A percentile compares a stretch with the other conserved stretches of the same genome.
phyloP scores from a whole-genome alignment of 306 rosid genomes.

The Cucurbita pepo region DNA sequence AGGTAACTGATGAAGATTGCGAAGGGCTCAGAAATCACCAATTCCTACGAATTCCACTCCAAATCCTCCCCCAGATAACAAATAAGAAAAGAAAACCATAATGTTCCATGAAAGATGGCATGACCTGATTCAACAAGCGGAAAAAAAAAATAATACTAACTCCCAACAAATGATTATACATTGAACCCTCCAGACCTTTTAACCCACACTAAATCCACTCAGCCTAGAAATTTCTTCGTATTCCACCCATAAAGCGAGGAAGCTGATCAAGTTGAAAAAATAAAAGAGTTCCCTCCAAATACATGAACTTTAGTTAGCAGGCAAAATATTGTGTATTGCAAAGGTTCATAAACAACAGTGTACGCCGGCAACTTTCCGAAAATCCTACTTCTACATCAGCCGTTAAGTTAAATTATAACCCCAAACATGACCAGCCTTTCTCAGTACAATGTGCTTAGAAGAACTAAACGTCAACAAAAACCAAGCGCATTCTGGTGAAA shows the following conservation, averaged over 20 bases:
- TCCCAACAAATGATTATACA: neutral
- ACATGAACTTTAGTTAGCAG: neutral
- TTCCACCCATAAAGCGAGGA: neutral
- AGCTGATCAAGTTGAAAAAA: neutral
- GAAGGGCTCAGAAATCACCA: neutral
- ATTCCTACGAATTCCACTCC: neutral
- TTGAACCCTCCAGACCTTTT: neutral
- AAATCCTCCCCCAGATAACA: neutral
- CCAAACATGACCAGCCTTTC: neutral
- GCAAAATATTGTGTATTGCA: neutral
- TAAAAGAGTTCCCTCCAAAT: neutral
- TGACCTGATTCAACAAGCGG: neutral
- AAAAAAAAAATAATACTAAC: neutral
- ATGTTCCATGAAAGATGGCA: neutral
- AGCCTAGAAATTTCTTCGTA: neutral
- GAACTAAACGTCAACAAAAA: neutral
- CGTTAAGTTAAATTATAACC: neutral
- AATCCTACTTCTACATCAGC: neutral
- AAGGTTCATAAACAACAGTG: neutral
- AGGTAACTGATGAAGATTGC: neutral
- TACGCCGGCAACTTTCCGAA: neutral
- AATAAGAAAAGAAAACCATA: neutral
- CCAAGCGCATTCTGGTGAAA: neutral
- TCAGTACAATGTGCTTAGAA: neutral
- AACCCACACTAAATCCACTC: neutral